phyloP scores from a whole-genome alignment of 75 land plant species.

The Picea glauca region DNA sequence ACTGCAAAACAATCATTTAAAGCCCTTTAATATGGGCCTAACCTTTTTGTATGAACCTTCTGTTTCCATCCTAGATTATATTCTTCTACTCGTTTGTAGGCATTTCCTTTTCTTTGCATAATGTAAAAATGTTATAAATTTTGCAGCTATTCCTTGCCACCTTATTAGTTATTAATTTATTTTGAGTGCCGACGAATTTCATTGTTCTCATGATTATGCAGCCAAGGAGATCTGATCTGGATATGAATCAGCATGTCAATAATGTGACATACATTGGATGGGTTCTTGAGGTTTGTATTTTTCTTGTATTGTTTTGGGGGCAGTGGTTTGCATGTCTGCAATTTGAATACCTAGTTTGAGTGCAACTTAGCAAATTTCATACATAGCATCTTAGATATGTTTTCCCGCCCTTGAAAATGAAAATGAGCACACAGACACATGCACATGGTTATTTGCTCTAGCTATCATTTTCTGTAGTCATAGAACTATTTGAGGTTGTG shows the following conservation, averaged over 20 bases:
- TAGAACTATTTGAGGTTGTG: not conserved
- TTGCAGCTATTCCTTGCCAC: too few species aligned
- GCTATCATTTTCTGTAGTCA: not conserved
- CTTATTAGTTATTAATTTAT: not conserved
- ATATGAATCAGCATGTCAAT: constrained; percentile 98
- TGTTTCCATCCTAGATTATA: too few species aligned
- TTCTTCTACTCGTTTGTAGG: not conserved
- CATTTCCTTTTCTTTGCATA: not conserved
- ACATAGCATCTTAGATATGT: not conserved
- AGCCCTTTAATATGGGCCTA: too few species aligned
- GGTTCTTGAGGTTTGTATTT: constrained; percentile 76
- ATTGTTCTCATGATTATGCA: constrained; percentile 24
- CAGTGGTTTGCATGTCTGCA: not conserved
- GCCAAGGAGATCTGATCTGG: constrained; percentile 91
- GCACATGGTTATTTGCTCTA: not conserved
- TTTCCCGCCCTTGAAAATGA: not conserved
- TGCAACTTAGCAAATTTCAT: not conserved
- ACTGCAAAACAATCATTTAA: too few species aligned
- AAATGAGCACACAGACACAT: not conserved
- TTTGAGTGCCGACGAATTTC: not conserved
- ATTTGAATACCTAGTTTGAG: not conserved
- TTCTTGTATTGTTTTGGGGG: not conserved
- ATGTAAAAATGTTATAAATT: too few species aligned
- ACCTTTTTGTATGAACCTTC: too few species aligned
- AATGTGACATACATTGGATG: constrained; percentile 96